Percentiles rank a stretch among this genome's conserved stretches.
Evolutionary conservation across 306 rosid species (phyloP).

Genomic region (Trichosanthes truncata): DNA sequence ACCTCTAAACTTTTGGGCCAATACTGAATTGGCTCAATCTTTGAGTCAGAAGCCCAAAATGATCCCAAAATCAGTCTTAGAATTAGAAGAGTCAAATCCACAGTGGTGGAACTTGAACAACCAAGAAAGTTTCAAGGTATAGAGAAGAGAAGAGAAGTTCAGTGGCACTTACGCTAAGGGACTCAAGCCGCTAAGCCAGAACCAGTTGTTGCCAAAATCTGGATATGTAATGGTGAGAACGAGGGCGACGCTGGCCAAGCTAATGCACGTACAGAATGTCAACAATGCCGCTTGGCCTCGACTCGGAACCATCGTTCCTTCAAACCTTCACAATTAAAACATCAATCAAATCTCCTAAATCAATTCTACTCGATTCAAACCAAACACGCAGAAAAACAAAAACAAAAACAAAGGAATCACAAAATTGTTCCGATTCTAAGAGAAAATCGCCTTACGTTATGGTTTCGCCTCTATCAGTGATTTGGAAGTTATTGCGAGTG

Average conservation of each 20-base stretch:
- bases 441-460: slow-evolving; percentile 44
- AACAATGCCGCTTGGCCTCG: slow-evolving; percentile 77
- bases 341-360: not conserved
- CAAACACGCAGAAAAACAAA: not conserved
- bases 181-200: slow-evolving; percentile 63
- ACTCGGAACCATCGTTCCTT: slow-evolving; percentile 82
- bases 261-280: slow-evolving; percentile 86
- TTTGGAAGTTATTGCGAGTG: slow-evolving; percentile 72
- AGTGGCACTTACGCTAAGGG: slow-evolving; percentile 66
- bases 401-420: not conserved
- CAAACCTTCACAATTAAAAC: slow-evolving; percentile 47
- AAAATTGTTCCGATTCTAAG: not conserved
- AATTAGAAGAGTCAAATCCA: too few relatives aligned
- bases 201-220: slow-evolving; percentile 86
- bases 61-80: not conserved
- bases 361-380: not conserved
- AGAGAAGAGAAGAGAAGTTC: not conserved
- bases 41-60: not conserved
- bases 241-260: slow-evolving; percentile 80
- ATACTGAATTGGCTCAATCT: too few relatives aligned
- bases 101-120: not conserved
- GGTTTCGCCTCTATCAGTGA: slow-evolving; percentile 73
- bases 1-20: too few relatives aligned
- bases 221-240: slow-evolving; percentile 84
- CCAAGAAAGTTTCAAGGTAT: not conserved